Evolutionary conservation across 805 yeast species (phyloP), one percentile per base, ranked within the genome.

Genomic region (Ogataea kodamae): DNA sequence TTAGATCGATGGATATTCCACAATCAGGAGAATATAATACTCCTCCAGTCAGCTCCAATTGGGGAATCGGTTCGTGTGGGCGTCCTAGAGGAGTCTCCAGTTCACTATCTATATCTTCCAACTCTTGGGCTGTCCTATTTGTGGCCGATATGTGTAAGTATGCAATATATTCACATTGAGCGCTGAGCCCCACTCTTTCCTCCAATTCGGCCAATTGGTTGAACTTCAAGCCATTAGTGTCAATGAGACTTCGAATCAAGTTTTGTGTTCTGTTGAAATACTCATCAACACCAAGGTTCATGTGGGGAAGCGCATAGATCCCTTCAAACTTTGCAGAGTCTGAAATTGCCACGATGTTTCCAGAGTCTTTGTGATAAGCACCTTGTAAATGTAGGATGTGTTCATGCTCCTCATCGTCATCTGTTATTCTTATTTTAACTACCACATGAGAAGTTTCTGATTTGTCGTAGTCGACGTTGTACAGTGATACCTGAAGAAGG

Each of bases 1-100:
- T 54, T 5, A 72, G 25, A 5, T 59, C 54, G 4, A 85, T 40
- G 2, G 72, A 53, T 3, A 81, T 51, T 0, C 89, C 95, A 64
- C 97, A 89, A 53, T 89, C 95, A 0, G 97, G 97, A 0, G 96
- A 86, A 50, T 84, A 88, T 12, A 86, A 39, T 9, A 86, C 42
- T 5, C 81, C 87, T 8, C 70, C 59, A 2, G 69, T 55, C 7
- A 89, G 49, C 19, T 61, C 61, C 11, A 89, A 44, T 0, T 57
- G 49, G 0, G 96, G 96, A 5, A 80, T 52, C 1, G 50, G 39
- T 11, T 71, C 68, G 10, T 78, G 70, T 2, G 96, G 96, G 40
- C 83, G 64, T 0, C 97, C 97, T n/a, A 72, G 52, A 1, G 96
- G 97, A 42, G 70, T 64, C 8, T 46, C 54, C 13, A 88, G 59